These are phyloP conservation scores for Adansonia rubrostipa DNA, from an alignment of 441 rosid genomes.

Conservation along the genomic window DNA sequence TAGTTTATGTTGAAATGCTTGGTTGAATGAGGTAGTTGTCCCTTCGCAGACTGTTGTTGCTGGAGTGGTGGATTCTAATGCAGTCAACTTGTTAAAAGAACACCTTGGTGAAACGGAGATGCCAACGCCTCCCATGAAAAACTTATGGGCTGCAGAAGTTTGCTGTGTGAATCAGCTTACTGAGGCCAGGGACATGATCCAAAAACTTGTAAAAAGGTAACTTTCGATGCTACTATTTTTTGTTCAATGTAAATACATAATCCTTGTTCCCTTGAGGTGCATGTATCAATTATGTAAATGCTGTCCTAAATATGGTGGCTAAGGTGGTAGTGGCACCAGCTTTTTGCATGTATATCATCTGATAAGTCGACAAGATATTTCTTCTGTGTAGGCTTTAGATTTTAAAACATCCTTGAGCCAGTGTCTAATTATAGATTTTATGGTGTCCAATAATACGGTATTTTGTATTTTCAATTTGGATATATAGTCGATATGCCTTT, in stretches of 20 bases:
- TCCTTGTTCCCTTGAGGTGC: neutral
- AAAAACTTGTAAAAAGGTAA: constrained; percentile 47
- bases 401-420: neutral
- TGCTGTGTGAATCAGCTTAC: constrained; percentile 42
- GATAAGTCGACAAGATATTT: neutral
- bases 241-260: neutral
- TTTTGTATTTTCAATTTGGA: neutral
- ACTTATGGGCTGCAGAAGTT: constrained; percentile 73
- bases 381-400: neutral
- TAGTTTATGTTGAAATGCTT: constrained; percentile 2
- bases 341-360: neutral
- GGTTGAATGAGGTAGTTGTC: constrained; percentile 20
- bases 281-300: neutral
- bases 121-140: constrained; percentile 44
- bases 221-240: neutral
- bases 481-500: neutral
- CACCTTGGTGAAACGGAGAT: constrained; percentile 45
- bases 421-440: neutral
- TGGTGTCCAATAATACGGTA: neutral
- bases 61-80: constrained; percentile 48
- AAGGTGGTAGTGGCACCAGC: neutral
- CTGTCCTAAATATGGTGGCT: neutral
- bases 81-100: constrained; percentile 47
- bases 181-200: constrained; percentile 59
- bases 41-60: constrained; percentile 59